These are phyloP conservation scores for Tolypocladium cylindrosporum DNA, from an alignment of 2,329 filamentous ascomycete genomes.

Conservation along the genomic window DNA sequence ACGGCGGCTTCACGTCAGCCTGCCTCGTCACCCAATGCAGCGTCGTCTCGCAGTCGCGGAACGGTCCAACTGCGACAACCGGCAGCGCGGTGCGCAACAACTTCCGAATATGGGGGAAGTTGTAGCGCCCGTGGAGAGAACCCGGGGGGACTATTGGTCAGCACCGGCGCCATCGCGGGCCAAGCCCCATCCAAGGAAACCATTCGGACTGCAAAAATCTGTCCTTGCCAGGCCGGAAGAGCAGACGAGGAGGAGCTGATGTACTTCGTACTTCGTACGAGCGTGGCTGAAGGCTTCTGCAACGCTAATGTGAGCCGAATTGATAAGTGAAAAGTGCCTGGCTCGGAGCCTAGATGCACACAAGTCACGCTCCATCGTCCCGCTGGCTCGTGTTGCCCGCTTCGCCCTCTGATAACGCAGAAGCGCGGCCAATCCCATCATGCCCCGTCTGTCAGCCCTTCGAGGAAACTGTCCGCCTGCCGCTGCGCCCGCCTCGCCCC, in stretches of 20 bases:
- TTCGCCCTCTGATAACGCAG: neutral
- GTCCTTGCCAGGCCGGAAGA: neutral
- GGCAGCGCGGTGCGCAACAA: neutral
- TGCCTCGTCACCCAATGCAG: neutral
- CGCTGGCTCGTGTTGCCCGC: neutral
- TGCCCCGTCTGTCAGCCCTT: slow-evolving; percentile 31
- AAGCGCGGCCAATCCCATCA: neutral
- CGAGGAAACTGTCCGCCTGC: slow-evolving; percentile 64
- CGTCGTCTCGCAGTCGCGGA: neutral
- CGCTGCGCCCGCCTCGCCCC: slow-evolving; percentile 52
- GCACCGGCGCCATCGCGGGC: neutral
- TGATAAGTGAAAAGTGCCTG: neutral
- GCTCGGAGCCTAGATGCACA: neutral
- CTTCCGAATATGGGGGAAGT: neutral
- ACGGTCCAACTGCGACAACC: neutral
- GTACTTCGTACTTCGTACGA: no score
- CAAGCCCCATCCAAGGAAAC: neutral
- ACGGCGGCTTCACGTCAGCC: neutral
- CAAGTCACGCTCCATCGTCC: neutral
- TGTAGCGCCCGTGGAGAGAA: neutral
- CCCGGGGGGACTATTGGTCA: neutral
- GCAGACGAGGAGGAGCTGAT: neutral
- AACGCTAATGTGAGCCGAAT: neutral
- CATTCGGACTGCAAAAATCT: neutral
- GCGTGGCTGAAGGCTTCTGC: neutral